These are phyloP conservation scores for Neurospora sublineolata DNA, from an alignment of 495 filamentous ascomycete species.

Conservation along the genomic window DNA sequence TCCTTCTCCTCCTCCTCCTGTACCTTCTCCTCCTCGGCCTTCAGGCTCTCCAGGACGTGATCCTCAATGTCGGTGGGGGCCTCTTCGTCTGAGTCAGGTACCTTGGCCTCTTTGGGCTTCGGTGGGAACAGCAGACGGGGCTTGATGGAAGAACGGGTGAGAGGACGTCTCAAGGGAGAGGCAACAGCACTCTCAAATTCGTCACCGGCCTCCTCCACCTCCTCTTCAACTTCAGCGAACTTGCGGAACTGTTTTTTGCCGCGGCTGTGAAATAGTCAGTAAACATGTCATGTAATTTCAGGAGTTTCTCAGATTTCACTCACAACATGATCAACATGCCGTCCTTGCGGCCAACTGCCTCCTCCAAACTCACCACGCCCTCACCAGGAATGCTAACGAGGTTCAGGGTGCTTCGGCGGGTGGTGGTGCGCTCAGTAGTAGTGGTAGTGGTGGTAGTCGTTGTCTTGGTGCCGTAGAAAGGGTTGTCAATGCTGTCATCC, in stretches of 20 bases:
- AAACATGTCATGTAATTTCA: constrained; percentile 8
- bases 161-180: constrained; percentile 38
- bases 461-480: constrained; percentile 49
- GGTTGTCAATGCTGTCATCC: constrained; percentile 57
- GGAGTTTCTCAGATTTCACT: constrained; percentile 27
- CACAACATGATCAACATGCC: constrained; percentile 83
- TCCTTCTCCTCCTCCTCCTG: constrained; percentile 13
- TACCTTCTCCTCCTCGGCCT: constrained; percentile 45
- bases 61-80: constrained; percentile 40
- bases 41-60: constrained; percentile 36
- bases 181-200: constrained; percentile 34
- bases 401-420: constrained; percentile 34
- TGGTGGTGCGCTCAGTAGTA: constrained; percentile 17
- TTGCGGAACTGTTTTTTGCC: constrained; percentile 78
- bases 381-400: constrained; percentile 38
- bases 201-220: constrained; percentile 26
- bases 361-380: constrained; percentile 46
- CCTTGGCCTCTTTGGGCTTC: constrained; percentile 33
- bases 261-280: constrained; percentile 44
- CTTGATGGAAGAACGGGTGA: constrained; percentile 65
- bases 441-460: constrained; percentile 13
- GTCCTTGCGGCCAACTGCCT: constrained; percentile 54
- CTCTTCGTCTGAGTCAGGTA: constrained; percentile 46
- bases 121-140: constrained; percentile 76
- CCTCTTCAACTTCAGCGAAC: constrained; percentile 33